Evolutionary conservation across 2,329 filamentous ascomycete species (phyloP).

Genomic region (Microascus cirrosus): DNA sequence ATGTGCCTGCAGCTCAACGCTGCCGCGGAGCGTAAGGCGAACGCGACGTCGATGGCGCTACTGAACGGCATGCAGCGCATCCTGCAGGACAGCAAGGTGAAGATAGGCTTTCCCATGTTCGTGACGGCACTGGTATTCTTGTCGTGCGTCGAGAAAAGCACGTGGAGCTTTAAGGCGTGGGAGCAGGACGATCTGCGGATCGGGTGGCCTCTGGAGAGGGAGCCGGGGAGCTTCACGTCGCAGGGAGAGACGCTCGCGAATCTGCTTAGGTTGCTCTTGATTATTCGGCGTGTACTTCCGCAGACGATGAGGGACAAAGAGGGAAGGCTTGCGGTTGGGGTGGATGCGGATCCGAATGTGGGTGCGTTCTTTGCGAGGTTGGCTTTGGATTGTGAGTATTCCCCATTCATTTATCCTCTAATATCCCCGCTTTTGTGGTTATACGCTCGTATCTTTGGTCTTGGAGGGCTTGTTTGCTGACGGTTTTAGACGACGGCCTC

Average conservation of each 20-base stretch:
- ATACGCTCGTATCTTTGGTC: neutral
- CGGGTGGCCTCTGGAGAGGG: slow-evolving; percentile 49
- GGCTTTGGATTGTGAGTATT: slow-evolving; percentile 44
- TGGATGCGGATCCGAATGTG: slow-evolving; percentile 33
- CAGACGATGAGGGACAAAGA: slow-evolving; percentile 34
- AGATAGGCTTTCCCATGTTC: slow-evolving; percentile 49
- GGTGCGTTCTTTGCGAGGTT: slow-evolving; percentile 43
- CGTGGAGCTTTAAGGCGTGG: slow-evolving; percentile 59
- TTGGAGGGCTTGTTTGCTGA: neutral
- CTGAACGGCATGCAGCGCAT: slow-evolving; percentile 50
- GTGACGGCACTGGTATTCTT: slow-evolving; percentile 51
- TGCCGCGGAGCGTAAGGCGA: slow-evolving; percentile 52
- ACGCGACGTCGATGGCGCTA: slow-evolving; percentile 44
- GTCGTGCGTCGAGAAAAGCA: slow-evolving; percentile 56
- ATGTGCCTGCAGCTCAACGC: slow-evolving; percentile 55
- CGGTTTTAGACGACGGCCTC: slow-evolving; percentile 15
- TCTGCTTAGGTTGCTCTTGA: slow-evolving; percentile 48
- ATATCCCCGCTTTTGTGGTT: neutral
- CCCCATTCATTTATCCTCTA: neutral
- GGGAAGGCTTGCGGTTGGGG: slow-evolving; percentile 29
- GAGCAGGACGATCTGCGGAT: slow-evolving; percentile 48
- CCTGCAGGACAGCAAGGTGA: slow-evolving; percentile 49
- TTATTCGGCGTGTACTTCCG: slow-evolving; percentile 49
- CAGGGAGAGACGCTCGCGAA: slow-evolving; percentile 49
- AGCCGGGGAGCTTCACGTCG: slow-evolving; percentile 43